A percentile compares a stretch with the other conserved stretches of the same genome.
Conservation (phyloP, 352 stramenopile species). For the Phytophthora parvispora region DNA sequence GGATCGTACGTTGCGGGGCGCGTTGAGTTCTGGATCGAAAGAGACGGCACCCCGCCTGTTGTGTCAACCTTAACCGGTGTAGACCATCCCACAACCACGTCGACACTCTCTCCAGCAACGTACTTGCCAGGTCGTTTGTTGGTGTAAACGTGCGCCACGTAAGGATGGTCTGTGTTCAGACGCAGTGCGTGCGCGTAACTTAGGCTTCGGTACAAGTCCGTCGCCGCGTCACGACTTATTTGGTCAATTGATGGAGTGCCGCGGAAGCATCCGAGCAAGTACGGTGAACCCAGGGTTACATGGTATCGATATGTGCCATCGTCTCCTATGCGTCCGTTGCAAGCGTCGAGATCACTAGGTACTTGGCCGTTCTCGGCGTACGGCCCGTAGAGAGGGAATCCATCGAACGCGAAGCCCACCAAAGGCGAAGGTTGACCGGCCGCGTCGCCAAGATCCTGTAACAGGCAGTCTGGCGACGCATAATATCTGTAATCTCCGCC, state of each 20-base stretch:
- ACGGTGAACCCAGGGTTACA: slow-evolving; percentile 57
- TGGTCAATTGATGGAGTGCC: slow-evolving; percentile 32
- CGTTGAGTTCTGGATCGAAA: slow-evolving; percentile 52
- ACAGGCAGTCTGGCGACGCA: slow-evolving; percentile 71
- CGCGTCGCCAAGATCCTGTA: slow-evolving; percentile 50
- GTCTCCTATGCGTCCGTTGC: slow-evolving; percentile 70
- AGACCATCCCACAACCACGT: slow-evolving; percentile 75
- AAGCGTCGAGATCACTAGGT: slow-evolving; percentile 68
- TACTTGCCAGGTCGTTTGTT: slow-evolving; percentile 70
- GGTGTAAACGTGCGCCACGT: slow-evolving; percentile 59
- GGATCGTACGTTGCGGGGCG: slow-evolving; percentile 50
- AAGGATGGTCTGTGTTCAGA: slow-evolving; percentile 58
- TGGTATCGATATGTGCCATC: slow-evolving; percentile 82
- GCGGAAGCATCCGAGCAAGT: slow-evolving; percentile 75
- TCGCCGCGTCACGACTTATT: slow-evolving; percentile 15
- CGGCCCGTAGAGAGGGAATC: slow-evolving; percentile 78
- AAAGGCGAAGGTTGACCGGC: slow-evolving; percentile 55
- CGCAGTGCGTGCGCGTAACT: slow-evolving; percentile 62
- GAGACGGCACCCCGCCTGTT: slow-evolving; percentile 35
- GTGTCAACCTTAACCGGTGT: slow-evolving; percentile 48
- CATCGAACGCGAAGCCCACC: slow-evolving; percentile 80
- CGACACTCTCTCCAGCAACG: slow-evolving; percentile 67
- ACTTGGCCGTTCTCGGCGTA: slow-evolving; percentile 56
- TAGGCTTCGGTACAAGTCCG: slow-evolving; percentile 60
- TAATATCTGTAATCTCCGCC: slow-evolving; percentile 85